A percentile compares a stretch with the other conserved stretches of the same genome.
Evolutionary conservation across 2,329 filamentous ascomycete species (phyloP).

Genomic region (Colletotrichum horii): DNA sequence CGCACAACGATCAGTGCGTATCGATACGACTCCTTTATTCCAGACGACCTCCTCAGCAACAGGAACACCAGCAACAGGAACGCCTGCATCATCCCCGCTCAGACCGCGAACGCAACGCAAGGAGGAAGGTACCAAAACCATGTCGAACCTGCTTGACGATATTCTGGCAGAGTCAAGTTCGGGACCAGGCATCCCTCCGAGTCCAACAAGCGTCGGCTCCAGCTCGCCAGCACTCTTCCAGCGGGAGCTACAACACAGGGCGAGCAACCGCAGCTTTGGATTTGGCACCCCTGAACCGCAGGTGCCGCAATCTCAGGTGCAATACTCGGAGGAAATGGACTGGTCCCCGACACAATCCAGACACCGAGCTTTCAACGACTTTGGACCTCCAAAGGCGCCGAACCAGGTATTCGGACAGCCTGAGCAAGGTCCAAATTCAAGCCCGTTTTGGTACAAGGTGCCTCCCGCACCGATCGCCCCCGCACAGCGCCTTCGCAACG

Average conservation of each 20-base stretch:
- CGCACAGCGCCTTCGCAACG: conserved; percentile 66
- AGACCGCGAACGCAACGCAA: conserved; percentile 18
- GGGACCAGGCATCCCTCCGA: neutral
- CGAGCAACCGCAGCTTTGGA: conserved; percentile 13
- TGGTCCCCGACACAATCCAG: conserved; percentile 69
- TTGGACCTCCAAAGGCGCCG: conserved; percentile 42
- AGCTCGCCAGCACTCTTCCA: conserved; percentile 25
- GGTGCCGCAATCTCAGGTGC: conserved; percentile 23
- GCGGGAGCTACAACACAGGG: conserved; percentile 10
- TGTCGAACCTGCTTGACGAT: conserved; percentile 54
- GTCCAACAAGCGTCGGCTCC: conserved; percentile 8
- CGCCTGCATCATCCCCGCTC: conserved; percentile 26
- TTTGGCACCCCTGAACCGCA: conserved; percentile 23
- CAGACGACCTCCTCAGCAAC: conserved; percentile 22
- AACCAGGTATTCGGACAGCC: conserved; percentile 51
- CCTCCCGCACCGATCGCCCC: conserved; percentile 73
- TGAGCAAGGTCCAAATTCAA: conserved; percentile 46
- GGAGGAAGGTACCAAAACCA: conserved; percentile 41
- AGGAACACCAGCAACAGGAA: conserved; percentile 25
- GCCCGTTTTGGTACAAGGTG: conserved; percentile 73
- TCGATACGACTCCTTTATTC: conserved; percentile 65
- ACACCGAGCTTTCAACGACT: conserved; percentile 59
- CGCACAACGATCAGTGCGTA: conserved; percentile 51
- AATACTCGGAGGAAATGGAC: conserved; percentile 71
- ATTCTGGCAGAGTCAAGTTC: conserved; percentile 36